These are phyloP conservation scores for Meyerozyma guilliermondii DNA, from an alignment of 1,139 yeast species.

Conservation along the genomic window DNA sequence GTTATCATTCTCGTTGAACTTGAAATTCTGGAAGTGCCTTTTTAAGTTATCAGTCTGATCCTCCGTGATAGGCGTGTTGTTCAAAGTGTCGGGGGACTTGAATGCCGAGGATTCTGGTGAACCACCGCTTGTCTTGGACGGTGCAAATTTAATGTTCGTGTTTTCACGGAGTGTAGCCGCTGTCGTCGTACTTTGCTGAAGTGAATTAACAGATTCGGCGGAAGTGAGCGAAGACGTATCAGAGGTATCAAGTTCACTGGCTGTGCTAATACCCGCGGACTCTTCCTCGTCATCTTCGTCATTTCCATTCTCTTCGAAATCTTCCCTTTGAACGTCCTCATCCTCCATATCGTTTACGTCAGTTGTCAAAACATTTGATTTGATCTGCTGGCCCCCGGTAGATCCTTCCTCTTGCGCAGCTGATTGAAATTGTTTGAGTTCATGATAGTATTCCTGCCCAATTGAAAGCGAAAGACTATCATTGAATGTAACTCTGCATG, in stretches of 20 bases:
- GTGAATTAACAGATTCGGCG: slow-evolving; percentile 10
- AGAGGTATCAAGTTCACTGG: slow-evolving; percentile 15
- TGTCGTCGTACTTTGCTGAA: slow-evolving; percentile 11
- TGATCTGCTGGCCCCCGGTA: slow-evolving; percentile 6
- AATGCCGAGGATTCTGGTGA: slow-evolving; percentile 9
- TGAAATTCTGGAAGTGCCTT: slow-evolving; percentile 35
- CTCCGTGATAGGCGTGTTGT: slow-evolving; percentile 35
- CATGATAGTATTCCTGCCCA: slow-evolving; percentile 39
- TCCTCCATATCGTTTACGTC: slow-evolving; percentile 45
- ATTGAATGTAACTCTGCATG: slow-evolving; percentile 65
- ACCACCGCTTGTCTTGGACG: slow-evolving; percentile 5
- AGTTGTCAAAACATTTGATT: slow-evolving; percentile 33
- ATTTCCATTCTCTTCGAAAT: slow-evolving; percentile 35
- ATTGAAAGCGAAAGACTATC: slow-evolving; percentile 51
- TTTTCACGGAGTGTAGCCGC: slow-evolving; percentile 12
- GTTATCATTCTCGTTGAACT: slow-evolving; percentile 40
- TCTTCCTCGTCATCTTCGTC: slow-evolving; percentile 16
- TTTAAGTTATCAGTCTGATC: slow-evolving; percentile 36
- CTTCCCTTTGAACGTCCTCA: slow-evolving; percentile 37
- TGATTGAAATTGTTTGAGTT: slow-evolving; percentile 31
- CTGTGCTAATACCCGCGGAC: slow-evolving; percentile 15
- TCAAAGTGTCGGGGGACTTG: slow-evolving; percentile 24
- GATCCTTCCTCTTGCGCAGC: slow-evolving; percentile 14
- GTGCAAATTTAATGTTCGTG: slow-evolving; percentile 7
- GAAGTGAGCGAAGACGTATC: slow-evolving; percentile 5